Conservation (phyloP, 2,329 filamentous ascomycete species). For the Penicillium sclerotigenum region DNA sequence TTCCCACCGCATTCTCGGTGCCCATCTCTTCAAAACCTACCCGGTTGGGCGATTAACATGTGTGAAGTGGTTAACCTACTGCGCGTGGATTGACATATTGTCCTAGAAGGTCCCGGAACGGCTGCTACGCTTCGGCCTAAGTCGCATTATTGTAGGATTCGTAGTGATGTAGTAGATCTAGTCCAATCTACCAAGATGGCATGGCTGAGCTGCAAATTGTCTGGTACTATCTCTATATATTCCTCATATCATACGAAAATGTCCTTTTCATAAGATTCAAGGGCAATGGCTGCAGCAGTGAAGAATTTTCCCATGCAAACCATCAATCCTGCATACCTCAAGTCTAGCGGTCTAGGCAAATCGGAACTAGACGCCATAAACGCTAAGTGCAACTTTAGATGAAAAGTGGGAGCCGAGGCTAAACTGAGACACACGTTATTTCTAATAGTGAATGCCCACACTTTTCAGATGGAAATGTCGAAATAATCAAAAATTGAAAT, state of each 20-base stretch:
- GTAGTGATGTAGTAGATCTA: too few relatives aligned
- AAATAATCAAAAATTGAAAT: not conserved
- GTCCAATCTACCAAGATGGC: too few relatives aligned
- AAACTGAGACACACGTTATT: not conserved
- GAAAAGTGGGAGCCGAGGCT: not conserved
- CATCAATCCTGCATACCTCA: slow-evolving; percentile 2
- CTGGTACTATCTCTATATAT: not conserved
- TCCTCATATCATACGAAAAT: too few relatives aligned
- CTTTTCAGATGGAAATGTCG: not conserved
- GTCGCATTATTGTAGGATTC: too few relatives aligned
- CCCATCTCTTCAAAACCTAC: too few relatives aligned
- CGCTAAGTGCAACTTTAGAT: not conserved
- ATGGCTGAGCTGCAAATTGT: not conserved
- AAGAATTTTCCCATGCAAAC: not conserved
- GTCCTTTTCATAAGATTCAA: not conserved
- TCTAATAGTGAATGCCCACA: not conserved
- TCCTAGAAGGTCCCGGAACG: too few relatives aligned
- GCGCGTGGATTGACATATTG: too few relatives aligned
- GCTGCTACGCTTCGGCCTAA: too few relatives aligned
- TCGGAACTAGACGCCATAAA: not conserved
- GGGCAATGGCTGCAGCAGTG: not conserved
- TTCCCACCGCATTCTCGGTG: too few relatives aligned
- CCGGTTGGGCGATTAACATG: too few relatives aligned
- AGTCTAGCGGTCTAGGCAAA: slow-evolving; percentile 1
- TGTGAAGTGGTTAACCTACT: too few relatives aligned